Base-by-base conservation (phyloP, 1,284 basidiomycete species). In the Bondarzewia mesenterica region DNA sequence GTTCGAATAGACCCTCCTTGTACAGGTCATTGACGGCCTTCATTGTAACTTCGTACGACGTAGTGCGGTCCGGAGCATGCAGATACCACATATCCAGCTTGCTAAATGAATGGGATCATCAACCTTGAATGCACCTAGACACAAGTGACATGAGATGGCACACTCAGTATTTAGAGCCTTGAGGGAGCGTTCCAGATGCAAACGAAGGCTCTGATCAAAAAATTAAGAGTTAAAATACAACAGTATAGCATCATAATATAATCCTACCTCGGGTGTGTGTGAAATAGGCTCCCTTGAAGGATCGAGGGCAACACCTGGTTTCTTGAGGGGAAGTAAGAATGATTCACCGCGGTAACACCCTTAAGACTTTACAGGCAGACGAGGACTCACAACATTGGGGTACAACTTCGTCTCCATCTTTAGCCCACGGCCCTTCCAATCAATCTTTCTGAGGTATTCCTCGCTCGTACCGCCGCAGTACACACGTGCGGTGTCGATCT, bases 51-150 rank as follows among this genome's bases (percentile, higher is more conserved):
- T 70, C 73, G 51, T 72, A 73, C 0, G 70, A 68, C 0, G 65
- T 69, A 22, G 65, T 63, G 20, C 77, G 68, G 54, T 80, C 78
- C 4, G 78, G 75, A 4, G 66, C 72, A 54, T 80, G 77, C 3
- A 81, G 66, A 60, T 80, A 80, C 61, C 66, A 79, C 53, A 79
- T 67, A 38, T 78, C 74, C 23, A 74, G 21, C 56, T 63, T 52
- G 10, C 25, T 5, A 41, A 8, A 5, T 18, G 23, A 18, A 25
- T 7, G 5, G 1, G 1, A 20, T 4, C 10, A 37, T 14, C 12
- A 37, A n/a, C n/a, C n/a, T n/a, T n/a, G n/a, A n/a, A n/a, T n/a
- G n/a, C n/a, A n/a, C n/a, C n/a, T n/a, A n/a, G n/a, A n/a, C n/a
- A n/a, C 5, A n/a, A 12, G 29, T 32, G 6, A 4, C n/a, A 32